A percentile compares a stretch with the other conserved stretches of the same genome.
Conservation (phyloP, 495 filamentous ascomycete genomes). For the Penicillium egyptiacum region DNA sequence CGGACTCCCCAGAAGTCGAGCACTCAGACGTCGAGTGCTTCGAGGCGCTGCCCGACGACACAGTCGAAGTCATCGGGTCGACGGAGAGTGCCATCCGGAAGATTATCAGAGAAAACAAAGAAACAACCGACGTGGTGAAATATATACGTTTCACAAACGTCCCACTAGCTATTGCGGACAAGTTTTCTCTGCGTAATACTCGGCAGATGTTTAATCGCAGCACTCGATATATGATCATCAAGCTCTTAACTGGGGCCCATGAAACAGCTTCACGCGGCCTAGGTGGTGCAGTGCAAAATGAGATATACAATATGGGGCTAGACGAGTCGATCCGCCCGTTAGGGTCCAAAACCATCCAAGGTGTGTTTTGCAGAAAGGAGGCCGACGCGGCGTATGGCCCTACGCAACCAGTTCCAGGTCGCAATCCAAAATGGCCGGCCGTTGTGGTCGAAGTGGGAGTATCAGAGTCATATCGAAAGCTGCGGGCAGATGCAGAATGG, state of each 20-base stretch:
- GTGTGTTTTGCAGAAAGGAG: not conserved
- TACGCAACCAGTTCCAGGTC: not conserved
- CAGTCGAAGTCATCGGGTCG: not conserved
- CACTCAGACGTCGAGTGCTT: not conserved
- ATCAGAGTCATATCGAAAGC: not conserved
- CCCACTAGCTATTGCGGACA: not conserved
- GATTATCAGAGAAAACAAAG: not conserved
- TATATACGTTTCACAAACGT: conserved; percentile 1
- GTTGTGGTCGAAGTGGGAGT: conserved; percentile 1
- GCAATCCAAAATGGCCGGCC: not conserved
- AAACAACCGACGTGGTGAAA: not conserved
- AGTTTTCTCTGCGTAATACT: too few species aligned
- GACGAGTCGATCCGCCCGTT: not conserved
- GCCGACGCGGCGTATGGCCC: not conserved
- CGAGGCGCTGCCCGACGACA: not conserved
- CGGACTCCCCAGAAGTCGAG: not conserved
- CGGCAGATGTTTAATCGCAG: not conserved
- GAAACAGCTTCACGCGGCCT: not conserved
- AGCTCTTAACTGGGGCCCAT: not conserved
- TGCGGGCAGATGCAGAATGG: conserved; percentile 3
- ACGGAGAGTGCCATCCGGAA: not conserved
- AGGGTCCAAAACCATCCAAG: not conserved
- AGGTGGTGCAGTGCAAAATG: not conserved
- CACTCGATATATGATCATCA: conserved; percentile 1
- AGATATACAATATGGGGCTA: not conserved